Base-by-base conservation (phyloP, 352 stramenopile species). In the Aphanomyces cochlioides region DNA sequence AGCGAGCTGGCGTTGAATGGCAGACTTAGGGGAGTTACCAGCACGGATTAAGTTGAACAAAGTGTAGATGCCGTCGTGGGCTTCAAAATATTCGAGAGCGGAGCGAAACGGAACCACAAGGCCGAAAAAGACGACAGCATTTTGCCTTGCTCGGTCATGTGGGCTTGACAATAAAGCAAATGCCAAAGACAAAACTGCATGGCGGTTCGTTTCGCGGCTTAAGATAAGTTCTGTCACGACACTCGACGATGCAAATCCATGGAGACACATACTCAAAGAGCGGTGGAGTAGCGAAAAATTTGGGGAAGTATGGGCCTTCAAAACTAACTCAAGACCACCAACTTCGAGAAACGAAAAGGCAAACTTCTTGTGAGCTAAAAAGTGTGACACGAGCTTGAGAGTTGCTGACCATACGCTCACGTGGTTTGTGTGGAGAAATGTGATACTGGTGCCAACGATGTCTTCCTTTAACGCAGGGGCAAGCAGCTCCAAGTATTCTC, bases 351-450 rank as follows among this genome's bases (percentile, higher is more conserved):
- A 74, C 12, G 77, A 86, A 53, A 93, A 85, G 0, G 79, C 79
- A 57, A 95, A 95, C 68, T 93, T 93, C 67, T 90, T 92, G 73
- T 95, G 87, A 5, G 81, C 85, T 13, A 93, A 79, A 70, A 93
- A 93, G 73, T 95, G 87, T 0, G 87, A 93, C 19, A 83, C 91
- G 19, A 93, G 61, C 54, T 89, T 93, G 83, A 95, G 90, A 38
- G 78, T 88, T 48, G 92, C 83, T 3, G 83, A 92, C 47, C 92
- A 73, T 41, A 95, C 80, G 1, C 80, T 88, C 17, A 83, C 78
- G 47, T 95, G 92, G 66, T 89, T 90, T 76, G 81, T 93, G 66
- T 93, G 82, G 3, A 95, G 72, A 69, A 95, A 93, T 5, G 83
- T 95, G 47, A 95, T 79, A 45, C 90, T 87, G 5, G 82, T 92